A percentile compares a stretch with the other conserved stretches of the same genome.
Conservation (phyloP, 2,329 filamentous ascomycete genomes). For the Claviceps capensis region DNA sequence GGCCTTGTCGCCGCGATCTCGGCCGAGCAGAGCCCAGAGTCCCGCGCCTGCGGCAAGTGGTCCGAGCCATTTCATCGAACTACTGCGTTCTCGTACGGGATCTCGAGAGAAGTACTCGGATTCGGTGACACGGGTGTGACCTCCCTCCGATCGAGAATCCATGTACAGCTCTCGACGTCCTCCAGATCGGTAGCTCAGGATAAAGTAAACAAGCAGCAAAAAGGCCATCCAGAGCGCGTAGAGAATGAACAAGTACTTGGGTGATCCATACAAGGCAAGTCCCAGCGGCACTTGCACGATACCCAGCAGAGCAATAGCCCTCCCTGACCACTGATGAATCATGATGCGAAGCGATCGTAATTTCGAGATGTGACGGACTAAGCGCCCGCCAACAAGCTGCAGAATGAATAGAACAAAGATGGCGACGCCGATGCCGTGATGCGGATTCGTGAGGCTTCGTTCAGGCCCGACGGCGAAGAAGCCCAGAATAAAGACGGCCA, state of each 20-base stretch:
- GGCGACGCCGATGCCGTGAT: constrained; percentile 72
- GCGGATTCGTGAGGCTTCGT: constrained; percentile 63
- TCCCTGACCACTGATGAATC: constrained; percentile 81
- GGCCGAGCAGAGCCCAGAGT: constrained; percentile 30
- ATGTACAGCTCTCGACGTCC: constrained; percentile 40
- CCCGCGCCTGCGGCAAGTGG: constrained; percentile 40
- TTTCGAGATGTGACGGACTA: constrained; percentile 41
- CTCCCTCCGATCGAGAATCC: constrained; percentile 40
- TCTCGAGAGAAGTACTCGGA: constrained; percentile 26
- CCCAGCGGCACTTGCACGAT: constrained; percentile 81
- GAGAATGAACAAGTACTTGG: constrained; percentile 70
- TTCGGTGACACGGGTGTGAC: constrained; percentile 24
- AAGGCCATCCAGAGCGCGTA: constrained; percentile 67
- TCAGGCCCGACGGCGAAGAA: constrained; percentile 65
- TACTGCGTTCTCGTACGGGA: constrained; percentile 18
- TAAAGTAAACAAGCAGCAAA: constrained; percentile 63
- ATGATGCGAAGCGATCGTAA: constrained; percentile 39
- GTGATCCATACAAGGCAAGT: constrained; percentile 83
- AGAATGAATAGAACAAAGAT: constrained; percentile 61
- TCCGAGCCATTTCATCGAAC: constrained; percentile 32
- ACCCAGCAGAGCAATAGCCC: constrained; percentile 64
- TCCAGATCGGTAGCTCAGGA: constrained; percentile 58
- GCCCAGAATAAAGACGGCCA: constrained; percentile 60
- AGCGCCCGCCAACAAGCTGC: constrained; percentile 55
- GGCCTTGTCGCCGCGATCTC: constrained; percentile 30